Base-by-base conservation (phyloP, 2,329 filamentous ascomycete genomes). In the Geosmithia flava region DNA sequence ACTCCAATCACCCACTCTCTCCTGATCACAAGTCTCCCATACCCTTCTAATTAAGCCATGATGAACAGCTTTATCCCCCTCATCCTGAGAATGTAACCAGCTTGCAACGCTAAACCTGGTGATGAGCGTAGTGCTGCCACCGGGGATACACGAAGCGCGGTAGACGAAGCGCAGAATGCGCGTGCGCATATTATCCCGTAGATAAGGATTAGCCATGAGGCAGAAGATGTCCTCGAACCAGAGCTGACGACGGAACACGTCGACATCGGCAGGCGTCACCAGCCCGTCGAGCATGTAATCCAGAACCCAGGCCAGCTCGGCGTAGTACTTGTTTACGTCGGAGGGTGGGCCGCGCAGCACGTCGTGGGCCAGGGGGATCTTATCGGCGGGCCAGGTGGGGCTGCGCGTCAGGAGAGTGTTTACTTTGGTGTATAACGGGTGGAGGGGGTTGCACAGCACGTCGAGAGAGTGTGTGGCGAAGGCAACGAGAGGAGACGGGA, bases 391-490 rank as follows among this genome's bases (percentile, higher is more conserved):
- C 91, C 91, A 97, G 20, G 73, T 64, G 1, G 91, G 90, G 0
- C 81, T 78, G 47, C 81, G 81, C 20, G 87, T 87, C 37, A 97
- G 76, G 62, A 90, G 96, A 6, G 75, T 72, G 68, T 95, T 95
- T 64, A 93, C 69, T 61, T 95, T 95, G 50, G 81, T 78, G 61
- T 95, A 97, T 39, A 96, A 76, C 51, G 78, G 79, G 59, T 95
- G 87, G 16, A 88, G 73, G 0, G 91, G 91, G 52, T 87, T 82
- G 20, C 74, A 76, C 44, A 95, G 67, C 16, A 95, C 79, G 1
- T 75, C 68, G 7, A 95, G 71, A 1, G 82, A 80, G 53, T 80
- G 79, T 44, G 76, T 74, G 7, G 87, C 83, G 56, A 95, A 93
- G 11, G 84, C 78, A n/a, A 81, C 76, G 6, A 87, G 80, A 13